Percentiles rank a stretch among this genome's conserved stretches.
These are phyloP conservation scores for Jacaranda mimosifolia DNA, from an alignment of 257 asterid genomes.

Conservation along the genomic window DNA sequence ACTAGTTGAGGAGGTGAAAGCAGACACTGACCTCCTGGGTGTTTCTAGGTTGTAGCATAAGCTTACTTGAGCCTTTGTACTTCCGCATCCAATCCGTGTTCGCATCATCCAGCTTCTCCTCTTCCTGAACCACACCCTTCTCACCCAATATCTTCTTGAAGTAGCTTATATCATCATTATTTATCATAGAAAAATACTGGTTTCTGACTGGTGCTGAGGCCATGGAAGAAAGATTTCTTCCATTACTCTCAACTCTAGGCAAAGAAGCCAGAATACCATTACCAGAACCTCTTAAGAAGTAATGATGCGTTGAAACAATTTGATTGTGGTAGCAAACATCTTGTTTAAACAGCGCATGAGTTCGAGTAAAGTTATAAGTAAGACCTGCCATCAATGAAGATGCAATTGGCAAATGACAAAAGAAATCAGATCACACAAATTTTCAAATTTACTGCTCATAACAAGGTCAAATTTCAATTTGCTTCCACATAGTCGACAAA, in stretches of 20 bases:
- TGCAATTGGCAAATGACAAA: conserved; percentile 4
- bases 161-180: conserved; percentile 72
- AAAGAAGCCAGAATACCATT: conserved; percentile 35
- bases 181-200: conserved; percentile 64
- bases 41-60: conserved; percentile 82
- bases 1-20: conserved; percentile 25
- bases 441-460: conserved; percentile 17
- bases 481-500: neutral
- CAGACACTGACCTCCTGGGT: conserved; percentile 68
- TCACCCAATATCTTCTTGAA: conserved; percentile 84
- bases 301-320: conserved; percentile 13
- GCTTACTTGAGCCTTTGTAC: conserved; percentile 87
- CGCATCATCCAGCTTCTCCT: conserved; percentile 76
- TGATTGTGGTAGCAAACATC: conserved; percentile 37
- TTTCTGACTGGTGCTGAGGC: conserved; percentile 58
- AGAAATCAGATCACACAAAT: neutral
- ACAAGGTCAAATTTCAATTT: neutral
- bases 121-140: conserved; percentile 84
- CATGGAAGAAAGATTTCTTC: conserved; percentile 60
- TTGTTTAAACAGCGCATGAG: conserved; percentile 35
- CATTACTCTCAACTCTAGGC: conserved; percentile 39
- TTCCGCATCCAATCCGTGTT: conserved; percentile 95
- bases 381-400: conserved; percentile 49
- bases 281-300: conserved; percentile 37
- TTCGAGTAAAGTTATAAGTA: conserved; percentile 26